A percentile compares a stretch with the other conserved stretches of the same genome.
Conservation (phyloP, 345 rosid genomes). For the Salix viminalis region DNA sequence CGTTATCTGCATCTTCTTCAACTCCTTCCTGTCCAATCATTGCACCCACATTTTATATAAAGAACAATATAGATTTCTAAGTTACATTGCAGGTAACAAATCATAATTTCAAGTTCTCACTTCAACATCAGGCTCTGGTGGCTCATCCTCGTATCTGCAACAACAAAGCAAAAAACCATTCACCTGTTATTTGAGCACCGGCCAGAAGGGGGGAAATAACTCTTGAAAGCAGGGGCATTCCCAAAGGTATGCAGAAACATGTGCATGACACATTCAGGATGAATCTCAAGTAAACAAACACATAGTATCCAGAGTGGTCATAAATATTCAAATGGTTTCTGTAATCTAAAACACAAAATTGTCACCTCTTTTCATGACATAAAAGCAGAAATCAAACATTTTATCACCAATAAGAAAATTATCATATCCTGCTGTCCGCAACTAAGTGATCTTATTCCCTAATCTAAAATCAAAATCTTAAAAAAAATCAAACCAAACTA, state of each 20-base stretch:
- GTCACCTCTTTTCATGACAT: neutral
- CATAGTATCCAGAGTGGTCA: neutral
- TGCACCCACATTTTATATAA: slow-evolving; percentile 1
- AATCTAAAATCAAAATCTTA: neutral
- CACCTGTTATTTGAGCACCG: neutral
- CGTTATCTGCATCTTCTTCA: slow-evolving; percentile 57
- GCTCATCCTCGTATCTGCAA: slow-evolving; percentile 78
- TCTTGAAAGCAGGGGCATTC: neutral
- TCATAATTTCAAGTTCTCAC: slow-evolving; percentile 28
- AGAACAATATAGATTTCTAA: neutral
- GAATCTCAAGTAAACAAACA: neutral
- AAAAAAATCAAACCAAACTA: neutral
- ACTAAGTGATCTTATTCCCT: neutral
- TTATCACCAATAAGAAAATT: neutral
- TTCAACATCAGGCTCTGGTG: slow-evolving; percentile 78
- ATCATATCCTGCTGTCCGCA: neutral
- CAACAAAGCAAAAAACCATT: neutral
- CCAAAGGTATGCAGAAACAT: too few species aligned
- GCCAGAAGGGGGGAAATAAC: neutral
- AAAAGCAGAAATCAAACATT: neutral
- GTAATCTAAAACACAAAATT: neutral
- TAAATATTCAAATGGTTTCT: neutral
- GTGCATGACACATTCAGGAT: too few species aligned
- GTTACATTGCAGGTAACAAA: neutral
- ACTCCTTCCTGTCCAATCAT: slow-evolving; percentile 60